These are phyloP conservation scores for Kitagawia praeruptora DNA, from an alignment of 129 eudicot genomes.

Conservation along the genomic window DNA sequence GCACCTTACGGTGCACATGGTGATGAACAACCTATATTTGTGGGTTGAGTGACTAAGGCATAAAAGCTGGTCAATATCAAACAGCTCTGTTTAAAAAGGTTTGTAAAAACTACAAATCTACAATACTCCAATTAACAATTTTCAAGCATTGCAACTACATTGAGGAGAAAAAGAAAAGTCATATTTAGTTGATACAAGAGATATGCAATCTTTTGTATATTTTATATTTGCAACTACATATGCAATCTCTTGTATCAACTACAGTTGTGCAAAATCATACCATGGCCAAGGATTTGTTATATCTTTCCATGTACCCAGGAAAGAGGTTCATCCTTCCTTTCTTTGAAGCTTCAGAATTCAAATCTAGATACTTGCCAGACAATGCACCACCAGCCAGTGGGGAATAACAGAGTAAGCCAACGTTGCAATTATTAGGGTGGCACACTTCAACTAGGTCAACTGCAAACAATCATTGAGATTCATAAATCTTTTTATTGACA, in stretches of 20 bases:
- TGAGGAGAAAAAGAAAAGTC: background rate
- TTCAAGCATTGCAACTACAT: background rate
- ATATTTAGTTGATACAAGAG: background rate
- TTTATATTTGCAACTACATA: too few species aligned
- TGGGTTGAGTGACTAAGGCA: background rate
- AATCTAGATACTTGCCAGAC: slow-evolving; percentile 75
- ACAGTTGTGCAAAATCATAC: slow-evolving; percentile 19
- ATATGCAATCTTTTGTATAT: too few species aligned
- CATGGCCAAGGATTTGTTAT: slow-evolving; percentile 53
- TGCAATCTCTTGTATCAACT: too few species aligned
- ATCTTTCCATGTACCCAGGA: slow-evolving; percentile 96
- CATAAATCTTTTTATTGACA: background rate
- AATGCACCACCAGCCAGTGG: slow-evolving; percentile 88
- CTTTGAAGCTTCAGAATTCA: slow-evolving; percentile 75
- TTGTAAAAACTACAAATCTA: background rate
- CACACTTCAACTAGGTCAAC: slow-evolving; percentile 98
- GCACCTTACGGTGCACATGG: background rate
- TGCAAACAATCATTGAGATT: slow-evolving; percentile 20
- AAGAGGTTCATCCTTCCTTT: slow-evolving; percentile 70
- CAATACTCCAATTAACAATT: background rate
- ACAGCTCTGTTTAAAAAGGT: background rate
- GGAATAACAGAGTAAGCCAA: slow-evolving; percentile 89
- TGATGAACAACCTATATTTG: background rate
- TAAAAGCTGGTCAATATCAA: background rate
- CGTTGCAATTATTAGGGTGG: slow-evolving; percentile 83